These are phyloP conservation scores for Deuterostichococcus epilithicus DNA, from an alignment of 139 green algal genomes.

Conservation along the genomic window DNA sequence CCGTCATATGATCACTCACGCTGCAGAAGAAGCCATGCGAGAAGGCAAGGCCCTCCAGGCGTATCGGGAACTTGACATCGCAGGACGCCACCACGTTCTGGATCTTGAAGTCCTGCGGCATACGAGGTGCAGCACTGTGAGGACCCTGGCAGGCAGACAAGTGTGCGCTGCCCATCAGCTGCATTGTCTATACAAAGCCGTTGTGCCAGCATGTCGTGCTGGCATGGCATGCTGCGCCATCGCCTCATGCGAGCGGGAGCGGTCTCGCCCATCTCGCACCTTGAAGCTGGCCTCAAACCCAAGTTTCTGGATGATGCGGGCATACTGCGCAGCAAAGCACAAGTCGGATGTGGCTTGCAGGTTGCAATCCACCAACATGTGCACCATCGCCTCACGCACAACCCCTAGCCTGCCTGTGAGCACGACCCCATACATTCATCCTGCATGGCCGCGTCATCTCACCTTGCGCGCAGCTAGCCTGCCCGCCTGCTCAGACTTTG, in stretches of 20 bases:
- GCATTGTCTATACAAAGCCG: no score
- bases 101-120: conserved; percentile 91
- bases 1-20: conserved; percentile 10
- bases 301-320: conserved; percentile 91
- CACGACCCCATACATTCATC: not conserved
- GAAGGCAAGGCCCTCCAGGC: conserved; percentile 87
- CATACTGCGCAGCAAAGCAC: conserved; percentile 67
- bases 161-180: no score
- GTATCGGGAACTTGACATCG: conserved; percentile 97
- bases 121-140: not conserved
- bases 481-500: conserved; percentile 82
- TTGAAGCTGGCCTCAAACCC: conserved; percentile 81
- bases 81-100: conserved; percentile 99
- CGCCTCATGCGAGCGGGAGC: no score
- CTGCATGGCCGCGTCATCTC: not conserved
- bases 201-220: no score
- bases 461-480: conserved; percentile 65
- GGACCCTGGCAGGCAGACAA: not conserved
- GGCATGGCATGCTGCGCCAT: no score
- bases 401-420: not conserved
- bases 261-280: no score
- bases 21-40: conserved; percentile 84
- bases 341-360: not conserved
- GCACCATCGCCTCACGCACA: no score
- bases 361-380: no score